Base-by-base conservation (phyloP, 441 rosid genomes). In the Pelargonium australe region DNA sequence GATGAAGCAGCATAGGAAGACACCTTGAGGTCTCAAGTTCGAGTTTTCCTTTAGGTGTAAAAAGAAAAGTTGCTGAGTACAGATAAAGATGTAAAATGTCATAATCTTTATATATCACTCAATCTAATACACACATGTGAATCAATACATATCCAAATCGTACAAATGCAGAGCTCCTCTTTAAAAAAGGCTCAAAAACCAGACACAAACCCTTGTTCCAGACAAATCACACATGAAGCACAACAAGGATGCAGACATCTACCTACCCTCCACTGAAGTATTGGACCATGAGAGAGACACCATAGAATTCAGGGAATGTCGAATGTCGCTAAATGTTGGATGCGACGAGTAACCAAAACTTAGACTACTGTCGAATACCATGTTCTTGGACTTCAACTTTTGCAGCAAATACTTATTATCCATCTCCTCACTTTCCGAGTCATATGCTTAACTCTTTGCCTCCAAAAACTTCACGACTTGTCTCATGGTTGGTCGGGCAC, bases 401-500 rank as follows among this genome's bases (percentile, higher is more conserved):
- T 14, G 60, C 60, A 53, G 60, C 60, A 53, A 16, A 53, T 53
- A 17, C 60, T 17, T 53, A 8, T 83, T 85, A 8, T 83, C 86
- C 68, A 87, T 76, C 6, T 81, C 86, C 70, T 87, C 97, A 40
- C 51, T 76, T 37, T 80, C 96, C 0, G 65, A 23, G 12, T 85
- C 93, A 45, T 23, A 65, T 0, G 43, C n/a, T 74, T 85, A 91
- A 23, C 61, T 78, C 57, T 77, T 82, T 16, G 89, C 90, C 61
- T 86, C 87, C 79, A 88, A 82, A 34, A 85, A 75, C 69, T 84
- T 85, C 66, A 84, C 84, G 10, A 78, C 95, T 72, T 88, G 95
- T 75, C 96, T 88, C 95, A 88, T 90, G 5, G 84, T 76, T 9
- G 96, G 98, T 69, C 98, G 71, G 0, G 73, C 72, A 7, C 64